Conservation (phyloP, 208 protist genomes). For the Wallacemonas sp. region DNA sequence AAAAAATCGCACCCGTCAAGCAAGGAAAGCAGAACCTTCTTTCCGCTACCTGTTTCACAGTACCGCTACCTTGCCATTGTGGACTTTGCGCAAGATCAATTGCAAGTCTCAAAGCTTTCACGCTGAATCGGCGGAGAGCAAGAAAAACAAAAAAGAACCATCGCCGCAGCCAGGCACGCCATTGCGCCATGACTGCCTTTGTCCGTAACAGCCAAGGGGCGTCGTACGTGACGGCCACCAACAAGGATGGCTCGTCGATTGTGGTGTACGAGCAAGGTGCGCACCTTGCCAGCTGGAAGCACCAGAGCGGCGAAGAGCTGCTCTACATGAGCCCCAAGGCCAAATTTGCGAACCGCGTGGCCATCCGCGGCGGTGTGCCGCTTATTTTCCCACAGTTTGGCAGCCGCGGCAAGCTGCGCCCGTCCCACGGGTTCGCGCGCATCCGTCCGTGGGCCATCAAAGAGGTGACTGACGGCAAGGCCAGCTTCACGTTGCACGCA, state of each 20-base stretch:
- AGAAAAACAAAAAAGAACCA: background rate
- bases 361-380: slow-evolving; percentile 88
- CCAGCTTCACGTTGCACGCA: slow-evolving; percentile 30
- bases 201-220: slow-evolving; percentile 30
- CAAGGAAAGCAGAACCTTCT: slow-evolving; percentile 8
- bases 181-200: slow-evolving; percentile 38
- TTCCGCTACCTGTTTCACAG: background rate
- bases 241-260: slow-evolving; percentile 70
- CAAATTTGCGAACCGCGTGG: slow-evolving; percentile 58
- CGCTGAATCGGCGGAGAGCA: no score
- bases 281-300: slow-evolving; percentile 83
- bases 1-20: no score
- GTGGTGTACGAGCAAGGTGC: slow-evolving; percentile 85
- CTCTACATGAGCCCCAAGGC: slow-evolving; percentile 83
- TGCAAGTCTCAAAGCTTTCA: no score
- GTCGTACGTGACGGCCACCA: slow-evolving; percentile 28
- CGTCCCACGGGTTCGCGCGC: slow-evolving; percentile 83
- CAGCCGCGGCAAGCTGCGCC: slow-evolving; percentile 50
- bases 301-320: slow-evolving; percentile 47
- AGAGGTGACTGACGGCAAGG: slow-evolving; percentile 27
- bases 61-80: no score
- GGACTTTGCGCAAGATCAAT: no score
- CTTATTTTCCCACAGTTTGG: slow-evolving; percentile 90
- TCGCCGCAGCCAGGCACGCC: no score
- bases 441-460: slow-evolving; percentile 36